Conservation (phyloP, 2,329 filamentous ascomycete genomes). For the Pyrenophora tritici-repentis region DNA sequence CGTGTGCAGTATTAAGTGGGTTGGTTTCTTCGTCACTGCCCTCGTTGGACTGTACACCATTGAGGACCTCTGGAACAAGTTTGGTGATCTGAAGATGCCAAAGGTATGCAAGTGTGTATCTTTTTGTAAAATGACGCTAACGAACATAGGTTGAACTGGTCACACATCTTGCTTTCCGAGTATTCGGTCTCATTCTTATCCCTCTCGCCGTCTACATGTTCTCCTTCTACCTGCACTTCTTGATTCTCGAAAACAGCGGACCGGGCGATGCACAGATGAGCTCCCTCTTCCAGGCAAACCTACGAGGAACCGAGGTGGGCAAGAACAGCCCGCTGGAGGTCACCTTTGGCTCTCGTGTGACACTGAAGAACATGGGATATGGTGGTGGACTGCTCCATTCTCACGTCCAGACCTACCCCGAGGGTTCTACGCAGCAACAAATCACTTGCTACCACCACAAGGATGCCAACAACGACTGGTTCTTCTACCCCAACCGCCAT, state of each 20-base stretch:
- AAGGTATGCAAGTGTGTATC: slow-evolving; percentile 56
- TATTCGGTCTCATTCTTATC: slow-evolving; percentile 85
- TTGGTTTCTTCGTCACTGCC: slow-evolving; percentile 93
- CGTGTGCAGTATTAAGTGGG: slow-evolving; percentile 98
- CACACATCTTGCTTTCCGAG: slow-evolving; percentile 77
- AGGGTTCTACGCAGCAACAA: slow-evolving; percentile 92
- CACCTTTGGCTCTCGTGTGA: slow-evolving; percentile 84
- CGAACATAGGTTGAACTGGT: slow-evolving; percentile 64
- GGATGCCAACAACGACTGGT: slow-evolving; percentile 99
- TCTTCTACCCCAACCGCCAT: slow-evolving; percentile 90
- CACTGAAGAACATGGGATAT: slow-evolving; percentile 99
- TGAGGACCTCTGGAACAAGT: slow-evolving; percentile 98
- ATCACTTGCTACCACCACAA: slow-evolving; percentile 99
- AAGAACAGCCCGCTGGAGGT: slow-evolving; percentile 93
- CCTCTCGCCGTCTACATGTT: slow-evolving; percentile 92
- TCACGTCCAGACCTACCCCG: slow-evolving; percentile 93
- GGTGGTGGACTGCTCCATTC: slow-evolving; percentile 95
- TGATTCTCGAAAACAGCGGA: slow-evolving; percentile 88
- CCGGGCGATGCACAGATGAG: slow-evolving; percentile 99
- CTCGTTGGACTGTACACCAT: slow-evolving; percentile 94
- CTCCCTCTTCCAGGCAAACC: slow-evolving; percentile 96
- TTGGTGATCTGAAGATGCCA: slow-evolving; percentile 91
- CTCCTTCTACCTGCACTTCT: slow-evolving; percentile 93
- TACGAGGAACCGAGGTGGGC: slow-evolving; percentile 90
- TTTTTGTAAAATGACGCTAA: slow-evolving; percentile 20